Evolutionary conservation across 2,329 filamentous ascomycete genomes (phyloP).

Genomic region (Fusarium aywerte): DNA sequence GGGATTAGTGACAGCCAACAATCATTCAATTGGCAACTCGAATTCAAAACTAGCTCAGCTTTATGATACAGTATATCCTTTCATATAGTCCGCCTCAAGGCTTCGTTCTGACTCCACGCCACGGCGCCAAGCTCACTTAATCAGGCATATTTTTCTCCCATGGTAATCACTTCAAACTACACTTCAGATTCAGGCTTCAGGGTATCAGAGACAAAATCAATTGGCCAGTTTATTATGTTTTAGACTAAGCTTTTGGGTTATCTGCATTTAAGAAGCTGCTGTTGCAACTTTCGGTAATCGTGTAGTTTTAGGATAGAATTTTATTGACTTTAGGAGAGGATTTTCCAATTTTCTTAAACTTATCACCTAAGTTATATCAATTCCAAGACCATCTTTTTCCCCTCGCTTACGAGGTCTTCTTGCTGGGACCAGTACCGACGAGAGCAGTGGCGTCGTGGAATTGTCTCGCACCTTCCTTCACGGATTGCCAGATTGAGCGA

Average conservation of each 20-base stretch:
- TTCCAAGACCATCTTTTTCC: background rate
- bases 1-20: background rate
- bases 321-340: constrained; percentile 1
- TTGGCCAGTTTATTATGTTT: background rate
- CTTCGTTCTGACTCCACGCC: background rate
- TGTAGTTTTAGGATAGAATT: background rate
- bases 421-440: constrained; percentile 69
- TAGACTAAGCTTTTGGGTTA: too few relatives aligned
- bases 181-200: too few relatives aligned
- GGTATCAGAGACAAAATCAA: too few relatives aligned
- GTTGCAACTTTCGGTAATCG: background rate
- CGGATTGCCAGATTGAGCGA: constrained; percentile 80
- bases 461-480: constrained; percentile 79
- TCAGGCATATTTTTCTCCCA: background rate
- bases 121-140: background rate
- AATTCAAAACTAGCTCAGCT: too few relatives aligned
- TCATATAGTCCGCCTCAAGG: background rate
- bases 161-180: background rate
- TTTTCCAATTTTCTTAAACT: constrained; percentile 1
- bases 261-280: too few relatives aligned
- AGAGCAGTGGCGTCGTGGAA: constrained; percentile 81
- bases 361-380: constrained; percentile 1
- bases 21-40: background rate
- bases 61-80: background rate
- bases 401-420: constrained; percentile 56